phyloP scores from a whole-genome alignment of 139 green algal genomes.

The Haematococcus lacustris region DNA sequence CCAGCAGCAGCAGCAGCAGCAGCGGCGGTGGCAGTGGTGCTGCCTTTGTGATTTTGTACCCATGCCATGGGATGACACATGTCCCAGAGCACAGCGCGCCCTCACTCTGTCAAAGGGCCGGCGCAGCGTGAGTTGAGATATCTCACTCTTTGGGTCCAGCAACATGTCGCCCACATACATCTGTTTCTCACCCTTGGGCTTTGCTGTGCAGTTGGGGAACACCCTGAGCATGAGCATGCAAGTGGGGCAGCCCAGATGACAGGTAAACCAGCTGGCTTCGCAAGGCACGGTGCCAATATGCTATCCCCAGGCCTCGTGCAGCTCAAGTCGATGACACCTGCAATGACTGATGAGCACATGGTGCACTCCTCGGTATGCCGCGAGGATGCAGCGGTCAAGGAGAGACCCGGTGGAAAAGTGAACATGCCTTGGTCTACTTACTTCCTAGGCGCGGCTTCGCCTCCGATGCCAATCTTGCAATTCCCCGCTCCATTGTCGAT shows the following conservation, averaged over 20 bases:
- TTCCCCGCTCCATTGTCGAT: constrained; percentile 73
- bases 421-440: constrained; percentile 8
- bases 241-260: background rate
- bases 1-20: too few relatives aligned
- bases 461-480: constrained; percentile 61
- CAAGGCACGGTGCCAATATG: background rate
- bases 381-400: background rate
- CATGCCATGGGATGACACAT: too few relatives aligned
- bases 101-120: constrained; percentile 65
- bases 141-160: constrained; percentile 48
- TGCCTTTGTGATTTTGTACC: too few relatives aligned
- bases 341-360: background rate
- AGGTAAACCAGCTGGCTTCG: background rate
- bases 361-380: background rate
- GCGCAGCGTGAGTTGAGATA: constrained; percentile 56
- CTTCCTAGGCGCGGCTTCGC: constrained; percentile 32
- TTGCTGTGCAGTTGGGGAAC: constrained; percentile 74
- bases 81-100: too few relatives aligned
- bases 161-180: constrained; percentile 57
- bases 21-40: too few relatives aligned
- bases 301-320: background rate
- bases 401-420: background rate
- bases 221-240: constrained; percentile 42
- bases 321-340: background rate
- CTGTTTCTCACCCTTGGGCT: constrained; percentile 60